Base-by-base conservation (phyloP, 495 filamentous ascomycete genomes). In the Xylaria grammica region DNA sequence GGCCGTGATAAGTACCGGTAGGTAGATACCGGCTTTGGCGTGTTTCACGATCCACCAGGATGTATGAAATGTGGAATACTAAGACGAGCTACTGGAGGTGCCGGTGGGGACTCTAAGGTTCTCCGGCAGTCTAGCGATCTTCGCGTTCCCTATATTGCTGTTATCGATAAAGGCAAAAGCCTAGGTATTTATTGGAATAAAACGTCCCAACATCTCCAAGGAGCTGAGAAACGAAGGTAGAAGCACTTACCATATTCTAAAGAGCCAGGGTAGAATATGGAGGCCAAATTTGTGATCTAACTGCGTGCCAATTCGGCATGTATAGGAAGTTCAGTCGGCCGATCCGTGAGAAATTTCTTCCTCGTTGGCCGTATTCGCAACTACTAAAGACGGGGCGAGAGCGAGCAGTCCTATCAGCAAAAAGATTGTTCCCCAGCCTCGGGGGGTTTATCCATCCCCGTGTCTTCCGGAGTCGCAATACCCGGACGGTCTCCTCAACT, bases 11-110 rank as follows among this genome's bases (percentile, higher is more conserved):
- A 86, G 77, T 15, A 74, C 70, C 0, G 84, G 78, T 32, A 84
- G 75, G 77, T 81, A 85, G 36, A 82, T 69, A 15, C 78, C 88
- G 19, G 89, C 88, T 3, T 78, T 70, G 10, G 90, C 69, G 38
- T 79, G 82, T 65, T 85, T 89, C 69, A 91, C 74, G 29, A 91
- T 70, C 8, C 90, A 72, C 72, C 17, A 80, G 74, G 44, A 84
- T 79, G 64, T 84, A 85, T 11, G 79, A 75, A 46, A 84, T 75
- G 68, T 84, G 84, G 70, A 83, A 85, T 20, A 83, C 75, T 0
- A 78, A 72, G 78, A 77, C 13, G 81, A 69, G 65, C 82, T 84
- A 75, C 82, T 68, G 48, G 73, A 65, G 17, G 74, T 77, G 27
- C 77, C 75, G 0, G 66, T 60, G 13, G 67, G 68, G 15, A 84